Evolutionary conservation across 2,329 filamentous ascomycete species (phyloP).

Genomic region (Chrysoporthe deuterocubensis): DNA sequence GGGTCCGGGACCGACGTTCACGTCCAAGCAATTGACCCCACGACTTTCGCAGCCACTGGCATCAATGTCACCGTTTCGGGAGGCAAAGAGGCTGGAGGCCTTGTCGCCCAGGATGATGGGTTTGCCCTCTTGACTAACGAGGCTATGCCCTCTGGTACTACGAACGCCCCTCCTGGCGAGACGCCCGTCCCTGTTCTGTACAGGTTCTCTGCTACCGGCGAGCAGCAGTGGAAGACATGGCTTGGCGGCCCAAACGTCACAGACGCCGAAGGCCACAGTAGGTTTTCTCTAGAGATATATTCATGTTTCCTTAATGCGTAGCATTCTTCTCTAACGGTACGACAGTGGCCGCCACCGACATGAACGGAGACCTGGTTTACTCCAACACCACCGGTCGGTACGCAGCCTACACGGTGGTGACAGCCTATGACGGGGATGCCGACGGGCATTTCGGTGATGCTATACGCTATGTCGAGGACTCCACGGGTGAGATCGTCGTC

Average conservation of each 20-base stretch:
- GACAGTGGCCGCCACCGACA: constrained; percentile 54
- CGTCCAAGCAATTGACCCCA: constrained; percentile 59
- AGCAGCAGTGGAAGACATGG: constrained; percentile 61
- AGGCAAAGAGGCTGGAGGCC: constrained; percentile 62
- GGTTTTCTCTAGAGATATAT: neutral
- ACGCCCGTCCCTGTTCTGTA: constrained; percentile 63
- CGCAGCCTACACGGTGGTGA: constrained; percentile 66
- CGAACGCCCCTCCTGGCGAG: constrained; percentile 50
- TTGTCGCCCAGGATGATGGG: constrained; percentile 65
- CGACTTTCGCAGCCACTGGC: constrained; percentile 58
- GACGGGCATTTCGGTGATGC: constrained; percentile 62
- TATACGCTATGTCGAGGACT: constrained; percentile 50
- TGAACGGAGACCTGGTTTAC: constrained; percentile 67
- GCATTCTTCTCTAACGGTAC: constrained; percentile 34
- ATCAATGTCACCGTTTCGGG: constrained; percentile 54
- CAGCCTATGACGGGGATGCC: constrained; percentile 57
- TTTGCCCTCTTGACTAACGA: constrained; percentile 67
- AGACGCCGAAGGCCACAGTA: constrained; percentile 40
- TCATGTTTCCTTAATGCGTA: neutral
- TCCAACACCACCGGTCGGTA: constrained; percentile 59
- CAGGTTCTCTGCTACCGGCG: constrained; percentile 55
- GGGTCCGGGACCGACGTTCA: constrained; percentile 58
- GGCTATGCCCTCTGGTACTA: constrained; percentile 52
- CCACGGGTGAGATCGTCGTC: constrained; percentile 50
- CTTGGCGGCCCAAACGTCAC: constrained; percentile 61